Base-by-base conservation (phyloP, 768 basidiomycete species). In the Mrakia hoshinonis region DNA sequence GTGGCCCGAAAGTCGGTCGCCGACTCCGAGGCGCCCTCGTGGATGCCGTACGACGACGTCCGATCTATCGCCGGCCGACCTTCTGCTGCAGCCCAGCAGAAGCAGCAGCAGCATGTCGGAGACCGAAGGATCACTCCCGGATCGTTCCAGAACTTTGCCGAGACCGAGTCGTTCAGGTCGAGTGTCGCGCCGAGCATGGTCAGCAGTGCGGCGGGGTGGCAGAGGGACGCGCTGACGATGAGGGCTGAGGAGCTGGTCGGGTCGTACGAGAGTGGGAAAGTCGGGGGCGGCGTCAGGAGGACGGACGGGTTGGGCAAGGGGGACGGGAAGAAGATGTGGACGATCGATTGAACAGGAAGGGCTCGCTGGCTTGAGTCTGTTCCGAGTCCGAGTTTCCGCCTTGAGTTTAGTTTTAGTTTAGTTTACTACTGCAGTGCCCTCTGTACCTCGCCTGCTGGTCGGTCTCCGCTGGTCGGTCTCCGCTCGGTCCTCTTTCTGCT, bases 291-390 rank as follows among this genome's bases (percentile, higher is more conserved):
- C 20, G 12, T 61, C 31, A 34, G 36, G 36, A 61, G 58, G 34
- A 36, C 31, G 31, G 58, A 61, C 13, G 58, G 58, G 20, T n/a
- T 61, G 36, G 58, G 36, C 31, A 61, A 61, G 34, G 58, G 58
- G 6, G 31, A 61, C 22, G 58, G 58, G 34, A 61, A 38, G 36
- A 22, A 61, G 20, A 22, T 22, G 31, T 61, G 58, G 58, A 61
- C 7, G 15, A 61, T 61, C 20, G 58, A 61, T n/a, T 61, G 18
- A 20, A 31, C 10, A 15, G 11, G 26, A 26, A n/a, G 4, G 4
- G 4, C n/a, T 54, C 24, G 15, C n/a, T 11, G 43, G 15, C 43
- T 43, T 43, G 43, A n/a, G n/a, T n/a, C n/a, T n/a, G n/a, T n/a
- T n/a, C n/a, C n/a, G n/a, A n/a, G n/a, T n/a, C n/a, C n/a, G n/a